These are phyloP conservation scores for Clarireedia homoeocarpa DNA, from an alignment of 2,329 filamentous ascomycete species.

Conservation along the genomic window DNA sequence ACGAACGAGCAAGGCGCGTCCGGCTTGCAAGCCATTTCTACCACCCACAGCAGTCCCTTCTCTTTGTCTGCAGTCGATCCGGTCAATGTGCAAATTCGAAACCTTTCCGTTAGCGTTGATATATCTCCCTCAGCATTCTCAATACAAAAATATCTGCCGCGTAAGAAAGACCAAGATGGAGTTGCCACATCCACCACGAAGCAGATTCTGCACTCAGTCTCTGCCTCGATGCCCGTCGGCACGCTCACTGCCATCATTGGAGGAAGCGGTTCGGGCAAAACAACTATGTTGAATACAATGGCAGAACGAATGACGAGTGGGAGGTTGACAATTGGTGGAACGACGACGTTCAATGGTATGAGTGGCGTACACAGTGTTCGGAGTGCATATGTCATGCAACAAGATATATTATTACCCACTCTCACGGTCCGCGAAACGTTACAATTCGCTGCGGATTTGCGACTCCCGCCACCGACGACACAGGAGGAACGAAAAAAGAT, in stretches of 20 bases:
- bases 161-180: constrained; percentile 26
- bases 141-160: constrained; percentile 32
- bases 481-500: constrained; percentile 50
- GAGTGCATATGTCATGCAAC: constrained; percentile 67
- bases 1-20: background rate
- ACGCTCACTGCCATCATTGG: constrained; percentile 70
- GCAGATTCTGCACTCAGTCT: constrained; percentile 53
- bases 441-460: constrained; percentile 63
- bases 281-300: constrained; percentile 62
- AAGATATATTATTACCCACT: constrained; percentile 65
- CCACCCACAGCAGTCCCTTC: constrained; percentile 22
- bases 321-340: constrained; percentile 44
- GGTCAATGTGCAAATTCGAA: constrained; percentile 45
- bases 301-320: constrained; percentile 57
- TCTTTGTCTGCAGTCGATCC: constrained; percentile 43
- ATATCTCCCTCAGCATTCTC: constrained; percentile 46
- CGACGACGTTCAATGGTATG: constrained; percentile 53
- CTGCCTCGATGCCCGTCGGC: constrained; percentile 55
- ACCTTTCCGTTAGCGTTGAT: constrained; percentile 49
- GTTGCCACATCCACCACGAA: constrained; percentile 33
- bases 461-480: constrained; percentile 56
- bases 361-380: constrained; percentile 46
- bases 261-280: constrained; percentile 67
- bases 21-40: constrained; percentile 10
- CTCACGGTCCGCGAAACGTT: constrained; percentile 71